Evolutionary conservation across 208 protist species (phyloP), one percentile per base, ranked within the genome.

Genomic region (Leishmania amazonensis): DNA sequence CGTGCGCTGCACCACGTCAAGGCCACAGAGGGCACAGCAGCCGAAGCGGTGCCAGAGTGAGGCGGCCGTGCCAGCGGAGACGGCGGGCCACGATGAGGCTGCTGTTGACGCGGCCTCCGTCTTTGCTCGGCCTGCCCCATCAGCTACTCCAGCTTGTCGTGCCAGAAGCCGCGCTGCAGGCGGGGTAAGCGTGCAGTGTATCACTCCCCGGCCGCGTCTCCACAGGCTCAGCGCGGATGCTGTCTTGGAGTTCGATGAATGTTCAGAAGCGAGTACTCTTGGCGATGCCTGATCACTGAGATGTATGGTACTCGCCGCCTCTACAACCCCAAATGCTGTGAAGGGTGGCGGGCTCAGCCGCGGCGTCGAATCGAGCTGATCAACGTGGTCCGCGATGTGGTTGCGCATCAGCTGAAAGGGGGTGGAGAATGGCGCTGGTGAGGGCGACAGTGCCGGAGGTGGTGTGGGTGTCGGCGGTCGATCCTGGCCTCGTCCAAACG

Each of bases 1-100:
- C 0, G n/a, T n/a, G 57, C 90, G 90, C 53, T 89, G 67, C 28
- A 76, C 80, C 9, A 95, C 85, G 78, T 96, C 88, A 15, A 96
- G 82, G 5, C 92, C 89, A 65, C 94, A 97, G 40, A 95, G 83
- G 40, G 79, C 83, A 74, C 94, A 97, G 31, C 47, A 78, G 3
- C 94, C 92, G 17, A 40, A 3, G 15, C 85, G 84, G 54, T 81
- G 80, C 53, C 24, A 83, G 51, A 42, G 40, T 42, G 47, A 72
- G 57, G 13, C 21, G 35, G 47, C 9, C 0, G 40, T 28, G 38
- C 31, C 47, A 31, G 51, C n/a, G 17, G 45, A 67, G 17, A 21
- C 28, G 47, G 0, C 5, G 62, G 17, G 24, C 45, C 17, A 51
- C 51, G 31, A 38, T 58, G 73, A 1, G 49, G 68, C 7, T 0